Base-by-base conservation (phyloP, 352 stramenopile genomes). In the Phytophthora chlamydospora region DNA sequence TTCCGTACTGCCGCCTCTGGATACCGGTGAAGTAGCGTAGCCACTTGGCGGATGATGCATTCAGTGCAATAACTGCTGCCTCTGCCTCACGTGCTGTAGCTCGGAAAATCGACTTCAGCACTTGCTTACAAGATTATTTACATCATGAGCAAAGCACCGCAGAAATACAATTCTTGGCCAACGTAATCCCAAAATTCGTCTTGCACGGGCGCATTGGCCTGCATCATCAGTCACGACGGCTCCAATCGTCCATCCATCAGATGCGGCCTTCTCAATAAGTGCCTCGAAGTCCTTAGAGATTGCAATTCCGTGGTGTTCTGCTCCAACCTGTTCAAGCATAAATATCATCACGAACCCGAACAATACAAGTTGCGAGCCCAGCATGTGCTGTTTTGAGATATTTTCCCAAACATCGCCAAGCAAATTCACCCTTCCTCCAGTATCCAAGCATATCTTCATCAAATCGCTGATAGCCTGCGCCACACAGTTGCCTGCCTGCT, bases 21-120 rank as follows among this genome's bases (percentile, higher is more conserved):
- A 42, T 16, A 4, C 32, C 16, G 8, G n/a, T 10, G 14, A 27
- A 10, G 4, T 9, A 8, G 0, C 8, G 6, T 17, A 53, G 45
- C 45, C 31, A 53, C 21, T 53, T 42, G 11, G 45, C 16, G 0
- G 45, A 43, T n/a, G 45, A 43, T 9, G 33, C 13, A 8, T 53
- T 53, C 13, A 53, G 8, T 4, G 6, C 8, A 24, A 33, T 43
- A 1, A 42, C 39, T 8, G 39, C 39, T 27, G 39, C n/a, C 6
- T 8, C 29, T 29, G 39, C 39, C 39, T 45, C 39, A 9, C 21
- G 21, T 24, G 21, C 11, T 45, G 5, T 14, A 31, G 16, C 13
- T 24, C 12, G 17, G 39, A 24, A 45, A 45, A 45, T 24, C 17
- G 39, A 45, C 13, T 50, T 39, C 14, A 50, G 12, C 12, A 50